phyloP scores from a whole-genome alignment of 2,329 filamentous ascomycete species.

The Penicillium expansum region DNA sequence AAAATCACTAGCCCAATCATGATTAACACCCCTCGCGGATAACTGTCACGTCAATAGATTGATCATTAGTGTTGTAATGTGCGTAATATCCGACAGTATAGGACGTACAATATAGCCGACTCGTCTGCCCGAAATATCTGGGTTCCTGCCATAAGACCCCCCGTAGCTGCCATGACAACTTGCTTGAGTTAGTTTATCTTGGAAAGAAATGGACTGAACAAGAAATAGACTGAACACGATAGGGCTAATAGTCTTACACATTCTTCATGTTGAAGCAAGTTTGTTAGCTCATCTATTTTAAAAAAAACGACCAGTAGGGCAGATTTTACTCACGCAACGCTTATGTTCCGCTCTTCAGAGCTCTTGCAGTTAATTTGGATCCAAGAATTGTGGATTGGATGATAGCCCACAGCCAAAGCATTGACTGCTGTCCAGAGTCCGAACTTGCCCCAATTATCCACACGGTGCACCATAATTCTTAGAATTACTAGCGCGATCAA shows the following conservation, averaged over 20 bases:
- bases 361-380: slow-evolving; percentile 52
- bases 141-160: slow-evolving; percentile 52
- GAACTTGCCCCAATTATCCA: slow-evolving; percentile 51
- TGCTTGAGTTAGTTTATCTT: neutral
- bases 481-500: slow-evolving; percentile 46
- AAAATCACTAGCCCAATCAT: slow-evolving; percentile 48
- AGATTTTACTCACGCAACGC: slow-evolving; percentile 44
- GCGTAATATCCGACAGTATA: neutral
- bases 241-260: slow-evolving; percentile 20
- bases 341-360: slow-evolving; percentile 49
- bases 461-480: slow-evolving; percentile 42
- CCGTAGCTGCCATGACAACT: slow-evolving; percentile 52
- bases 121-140: slow-evolving; percentile 50
- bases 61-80: neutral
- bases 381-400: slow-evolving; percentile 55
- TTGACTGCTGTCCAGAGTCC: slow-evolving; percentile 54
- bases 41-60: slow-evolving; percentile 27
- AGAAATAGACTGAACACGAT: too few relatives aligned
- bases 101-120: slow-evolving; percentile 38
- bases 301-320: neutral
- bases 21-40: slow-evolving; percentile 45
- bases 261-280: slow-evolving; percentile 36
- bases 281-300: slow-evolving; percentile 8
- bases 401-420: slow-evolving; percentile 53
- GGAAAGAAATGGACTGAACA: neutral